A percentile compares a stretch with the other conserved stretches of the same genome.
Evolutionary conservation across 2,329 filamentous ascomycete genomes (phyloP).

Genomic region (Neocatenulostroma microsporum): DNA sequence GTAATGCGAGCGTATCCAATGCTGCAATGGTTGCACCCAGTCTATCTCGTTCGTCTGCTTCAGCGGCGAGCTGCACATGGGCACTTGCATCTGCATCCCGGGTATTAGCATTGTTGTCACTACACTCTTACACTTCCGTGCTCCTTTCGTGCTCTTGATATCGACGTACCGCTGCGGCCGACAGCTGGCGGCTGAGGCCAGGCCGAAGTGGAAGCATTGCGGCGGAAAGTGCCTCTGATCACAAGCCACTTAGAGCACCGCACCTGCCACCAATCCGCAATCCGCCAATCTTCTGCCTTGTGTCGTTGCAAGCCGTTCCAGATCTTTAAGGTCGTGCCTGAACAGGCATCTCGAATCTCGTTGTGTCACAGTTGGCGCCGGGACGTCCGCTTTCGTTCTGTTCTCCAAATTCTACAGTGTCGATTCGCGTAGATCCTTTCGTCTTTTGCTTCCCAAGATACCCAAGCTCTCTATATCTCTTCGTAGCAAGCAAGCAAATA

Average conservation of each 20-base stretch:
- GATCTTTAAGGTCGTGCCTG: not conserved
- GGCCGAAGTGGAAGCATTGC: conserved; percentile 28
- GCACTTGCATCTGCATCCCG: conserved; percentile 80
- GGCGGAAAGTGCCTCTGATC: too few species aligned
- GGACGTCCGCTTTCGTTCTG: not conserved
- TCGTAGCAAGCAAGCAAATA: too few species aligned
- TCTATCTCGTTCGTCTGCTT: conserved; percentile 97
- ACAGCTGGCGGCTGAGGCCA: conserved; percentile 25
- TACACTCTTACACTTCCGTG: too few species aligned
- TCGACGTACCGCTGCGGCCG: conserved; percentile 22
- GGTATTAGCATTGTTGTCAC: too few species aligned
- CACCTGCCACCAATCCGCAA: not conserved
- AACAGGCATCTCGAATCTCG: conserved; percentile 4
- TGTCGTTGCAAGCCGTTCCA: not conserved
- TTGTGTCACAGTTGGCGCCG: conserved; percentile 2
- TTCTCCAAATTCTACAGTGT: not conserved
- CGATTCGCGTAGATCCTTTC: not conserved
- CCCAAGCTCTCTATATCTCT: not conserved
- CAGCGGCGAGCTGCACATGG: conserved; percentile 91
- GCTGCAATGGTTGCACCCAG: conserved; percentile 87
- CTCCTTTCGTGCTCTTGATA: too few species aligned
- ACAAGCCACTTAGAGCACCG: too few species aligned
- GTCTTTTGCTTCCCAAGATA: not conserved
- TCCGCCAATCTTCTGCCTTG: not conserved
- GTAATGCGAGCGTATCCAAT: conserved; percentile 87